Percentiles rank a stretch among this genome's conserved stretches.
Conservation (phyloP, 1,284 basidiomycete species). For the Pseudozyma pruni region DNA sequence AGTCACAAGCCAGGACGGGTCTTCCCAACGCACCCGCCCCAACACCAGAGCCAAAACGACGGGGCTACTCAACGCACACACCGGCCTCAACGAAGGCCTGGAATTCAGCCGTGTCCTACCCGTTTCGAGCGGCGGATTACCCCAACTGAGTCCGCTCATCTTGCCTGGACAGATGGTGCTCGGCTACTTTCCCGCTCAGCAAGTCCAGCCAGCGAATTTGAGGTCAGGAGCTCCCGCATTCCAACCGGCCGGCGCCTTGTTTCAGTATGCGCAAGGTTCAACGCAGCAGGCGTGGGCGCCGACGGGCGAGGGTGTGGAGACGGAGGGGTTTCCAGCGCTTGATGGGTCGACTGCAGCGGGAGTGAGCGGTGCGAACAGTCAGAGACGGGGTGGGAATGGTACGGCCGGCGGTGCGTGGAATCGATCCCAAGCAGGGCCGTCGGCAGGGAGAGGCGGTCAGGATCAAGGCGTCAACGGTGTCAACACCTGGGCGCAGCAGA, state of each 20-base stretch:
- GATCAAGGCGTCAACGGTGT: constrained; percentile 25
- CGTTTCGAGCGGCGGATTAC: constrained; percentile 9
- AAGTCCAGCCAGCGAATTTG: constrained; percentile 39
- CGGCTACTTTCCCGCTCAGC: constrained; percentile 24
- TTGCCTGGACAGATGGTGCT: constrained; percentile 5
- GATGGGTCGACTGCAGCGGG: background rate
- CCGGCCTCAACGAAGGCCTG: constrained; percentile 19
- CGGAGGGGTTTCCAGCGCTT: constrained; percentile 29
- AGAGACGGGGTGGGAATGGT: no score
- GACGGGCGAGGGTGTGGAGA: background rate
- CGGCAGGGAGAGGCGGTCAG: constrained; percentile 3
- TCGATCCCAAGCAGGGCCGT: background rate
- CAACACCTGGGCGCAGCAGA: constrained; percentile 36
- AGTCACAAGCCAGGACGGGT: constrained; percentile 9
- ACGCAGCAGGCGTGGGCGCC: background rate
- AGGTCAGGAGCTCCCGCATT: constrained; percentile 35
- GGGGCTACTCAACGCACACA: constrained; percentile 2
- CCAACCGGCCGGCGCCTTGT: no score
- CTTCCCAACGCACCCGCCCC: constrained; percentile 8
- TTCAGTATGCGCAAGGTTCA: background rate
- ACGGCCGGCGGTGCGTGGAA: constrained; percentile 8
- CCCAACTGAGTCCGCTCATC: constrained; percentile 29
- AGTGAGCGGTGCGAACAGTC: background rate
- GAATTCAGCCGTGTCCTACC: constrained; percentile 37
- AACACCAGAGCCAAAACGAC: background rate